Evolutionary conservation across 2,329 filamentous ascomycete species (phyloP), one percentile per base, ranked within the genome.

Genomic region (Amauroascus verrucosus): DNA sequence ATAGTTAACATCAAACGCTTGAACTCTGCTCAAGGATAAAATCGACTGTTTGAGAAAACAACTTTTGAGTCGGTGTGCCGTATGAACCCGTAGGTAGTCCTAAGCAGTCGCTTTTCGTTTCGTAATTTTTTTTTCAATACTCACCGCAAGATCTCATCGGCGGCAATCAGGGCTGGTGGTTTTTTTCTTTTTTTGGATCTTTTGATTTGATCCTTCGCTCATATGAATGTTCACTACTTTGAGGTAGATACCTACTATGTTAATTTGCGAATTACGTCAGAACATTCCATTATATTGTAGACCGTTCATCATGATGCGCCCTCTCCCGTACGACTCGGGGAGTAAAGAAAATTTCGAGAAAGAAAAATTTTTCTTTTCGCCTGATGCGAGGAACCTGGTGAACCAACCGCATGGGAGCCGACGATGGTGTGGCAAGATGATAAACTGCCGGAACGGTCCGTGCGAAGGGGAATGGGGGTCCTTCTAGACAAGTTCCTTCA

Each of bases 401-500:
- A 28, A 45, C 41, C 22, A 28, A 13, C 2, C 41, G 24, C 41
- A 45, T 45, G 41, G 41, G 26, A 44, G 4, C n/a, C 26, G 22
- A 30, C 14, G 13, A 9, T 32, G 26, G 44, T 33, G 28, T 47
- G 44, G 44, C 28, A 22, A 30, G 14, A 24, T 13, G 18, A 48
- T 48, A 38, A 24, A 40, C 46, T 38, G 46, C 30, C 46, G 46
- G 46, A 48, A 48, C 46, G 46, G 46, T 48, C 46, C 46, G 46
- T 48, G 46, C 46, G 46, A 48, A n/a, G 28, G 33, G 9, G 30
- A 32, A n/a, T 35, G 11, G 5, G 33, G 33, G 33, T n/a, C 9
- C 11, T 35, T 3, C 11, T 35, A 9, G 33, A 35, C 3, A n/a
- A n/a, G 33, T 35, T 11, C 11, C 33, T 35, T n/a, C n/a, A n/a